Evolutionary conservation across 306 rosid genomes (phyloP).

Genomic region (Canavalia ensiformis): DNA sequence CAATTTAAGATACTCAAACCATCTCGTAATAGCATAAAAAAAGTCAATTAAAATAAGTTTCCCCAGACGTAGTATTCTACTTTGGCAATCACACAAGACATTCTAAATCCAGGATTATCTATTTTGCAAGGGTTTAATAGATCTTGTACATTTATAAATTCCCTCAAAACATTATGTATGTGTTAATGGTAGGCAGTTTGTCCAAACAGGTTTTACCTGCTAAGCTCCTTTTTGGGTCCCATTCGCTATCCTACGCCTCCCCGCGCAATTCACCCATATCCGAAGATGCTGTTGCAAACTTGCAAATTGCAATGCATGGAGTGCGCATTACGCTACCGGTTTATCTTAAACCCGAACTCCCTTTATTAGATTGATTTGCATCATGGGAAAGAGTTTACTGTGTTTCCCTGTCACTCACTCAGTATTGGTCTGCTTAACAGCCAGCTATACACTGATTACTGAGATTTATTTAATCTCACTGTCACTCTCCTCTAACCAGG

Average conservation of each 20-base stretch:
- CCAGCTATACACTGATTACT: slow-evolving; percentile 44
- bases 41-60: background rate
- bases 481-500: slow-evolving; percentile 49
- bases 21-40: slow-evolving; percentile 4
- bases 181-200: slow-evolving; percentile 30
- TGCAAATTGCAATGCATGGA: slow-evolving; percentile 14
- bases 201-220: slow-evolving; percentile 27
- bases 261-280: slow-evolving; percentile 40
- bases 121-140: background rate
- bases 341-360: slow-evolving; percentile 36
- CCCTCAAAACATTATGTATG: background rate
- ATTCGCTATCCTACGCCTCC: slow-evolving; percentile 40
- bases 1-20: slow-evolving; percentile 4
- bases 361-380: slow-evolving; percentile 21
- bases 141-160: background rate
- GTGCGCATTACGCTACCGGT: slow-evolving; percentile 62
- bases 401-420: slow-evolving; percentile 53
- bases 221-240: slow-evolving; percentile 35
- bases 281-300: background rate
- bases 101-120: slow-evolving; percentile 8
- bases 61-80: background rate
- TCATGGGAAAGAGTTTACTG: slow-evolving; percentile 41
- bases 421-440: slow-evolving; percentile 59
- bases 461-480: slow-evolving; percentile 40
- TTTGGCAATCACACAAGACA: background rate